Evolutionary conservation across 1,139 yeast genomes (phyloP), one percentile per base, ranked within the genome.

Genomic region (Suhomyces bribrorum): DNA sequence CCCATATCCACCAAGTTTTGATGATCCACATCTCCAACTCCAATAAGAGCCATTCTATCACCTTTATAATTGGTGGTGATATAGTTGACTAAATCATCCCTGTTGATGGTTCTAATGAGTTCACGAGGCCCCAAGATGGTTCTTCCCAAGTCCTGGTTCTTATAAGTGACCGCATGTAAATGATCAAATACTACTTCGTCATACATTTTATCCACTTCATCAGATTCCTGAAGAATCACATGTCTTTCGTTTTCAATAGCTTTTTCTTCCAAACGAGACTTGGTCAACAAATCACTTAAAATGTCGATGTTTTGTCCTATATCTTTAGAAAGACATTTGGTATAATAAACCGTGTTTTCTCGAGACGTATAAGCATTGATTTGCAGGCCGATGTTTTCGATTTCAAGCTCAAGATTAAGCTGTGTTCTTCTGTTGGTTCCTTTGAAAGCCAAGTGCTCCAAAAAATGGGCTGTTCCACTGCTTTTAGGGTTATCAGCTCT

Each of bases 171-270:
- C 30, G 95, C 88, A 66, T 92, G 99, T 42, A 92, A 73, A 63
- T 94, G 95, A 65, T 92, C 99, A 63, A 94, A 94, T 11, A 94
- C 96, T 32, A 92, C 97, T 63, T 92, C 99, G 61, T 92, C 98
- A 59, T 87, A 86, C 94, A 88, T 89, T 67, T 90, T 92, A 62
- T 90, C 97, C 42, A 92, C 97, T 65, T 92, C 98, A 62, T 94
- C 98, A 53, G 94, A 81, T 65, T 92, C 99, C 59, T 97, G 86
- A 47, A 92, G 80, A 48, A 92, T 92, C 27, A 92, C 99, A 49
- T 92, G 95, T 52, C 97, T 80, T 66, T 92, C 99, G 53, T 92
- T 85, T 62, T 92, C 97, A 43, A 92, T 86, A 26, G 98, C 97
- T 41, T 74, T 61, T 38, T 79, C 80, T 41, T 88, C 96, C 45